These are phyloP conservation scores for Apocynum venetum DNA, from an alignment of 257 asterid species.

Conservation along the genomic window DNA sequence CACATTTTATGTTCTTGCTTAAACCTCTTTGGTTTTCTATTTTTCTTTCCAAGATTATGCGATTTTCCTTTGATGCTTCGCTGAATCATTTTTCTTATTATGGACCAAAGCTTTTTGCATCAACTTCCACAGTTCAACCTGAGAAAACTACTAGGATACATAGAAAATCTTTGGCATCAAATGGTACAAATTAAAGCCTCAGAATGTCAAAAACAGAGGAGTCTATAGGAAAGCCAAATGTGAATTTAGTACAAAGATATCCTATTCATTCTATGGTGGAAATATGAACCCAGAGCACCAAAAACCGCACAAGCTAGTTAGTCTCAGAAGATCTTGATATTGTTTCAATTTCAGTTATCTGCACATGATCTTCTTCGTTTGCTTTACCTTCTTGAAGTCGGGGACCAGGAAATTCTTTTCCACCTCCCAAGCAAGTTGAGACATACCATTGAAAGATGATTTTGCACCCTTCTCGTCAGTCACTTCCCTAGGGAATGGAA, in stretches of 20 bases:
- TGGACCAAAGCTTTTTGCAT: background rate
- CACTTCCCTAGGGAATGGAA: slow-evolving; percentile 92
- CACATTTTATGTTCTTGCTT: background rate
- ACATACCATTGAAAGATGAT: slow-evolving; percentile 94
- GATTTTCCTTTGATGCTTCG: too few relatives aligned
- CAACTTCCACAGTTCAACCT: background rate
- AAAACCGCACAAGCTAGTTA: background rate
- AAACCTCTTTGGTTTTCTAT: background rate
- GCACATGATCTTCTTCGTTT: slow-evolving; percentile 48
- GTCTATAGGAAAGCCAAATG: background rate
- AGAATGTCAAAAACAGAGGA: background rate
- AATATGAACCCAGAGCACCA: background rate
- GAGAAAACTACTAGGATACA: background rate
- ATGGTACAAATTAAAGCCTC: background rate
- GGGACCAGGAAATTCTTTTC: slow-evolving; percentile 62
- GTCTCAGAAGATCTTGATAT: background rate
- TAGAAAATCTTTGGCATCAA: background rate
- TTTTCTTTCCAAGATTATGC: too few relatives aligned
- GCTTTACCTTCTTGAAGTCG: slow-evolving; percentile 62
- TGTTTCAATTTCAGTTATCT: slow-evolving; percentile 20
- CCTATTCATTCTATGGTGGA: background rate
- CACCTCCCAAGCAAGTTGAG: slow-evolving; percentile 96
- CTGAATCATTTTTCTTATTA: too few relatives aligned
- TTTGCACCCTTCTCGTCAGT: slow-evolving; percentile 88
- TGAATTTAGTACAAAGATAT: background rate